Base-by-base conservation (phyloP, 345 rosid genomes). In the Dimocarpus longan region DNA sequence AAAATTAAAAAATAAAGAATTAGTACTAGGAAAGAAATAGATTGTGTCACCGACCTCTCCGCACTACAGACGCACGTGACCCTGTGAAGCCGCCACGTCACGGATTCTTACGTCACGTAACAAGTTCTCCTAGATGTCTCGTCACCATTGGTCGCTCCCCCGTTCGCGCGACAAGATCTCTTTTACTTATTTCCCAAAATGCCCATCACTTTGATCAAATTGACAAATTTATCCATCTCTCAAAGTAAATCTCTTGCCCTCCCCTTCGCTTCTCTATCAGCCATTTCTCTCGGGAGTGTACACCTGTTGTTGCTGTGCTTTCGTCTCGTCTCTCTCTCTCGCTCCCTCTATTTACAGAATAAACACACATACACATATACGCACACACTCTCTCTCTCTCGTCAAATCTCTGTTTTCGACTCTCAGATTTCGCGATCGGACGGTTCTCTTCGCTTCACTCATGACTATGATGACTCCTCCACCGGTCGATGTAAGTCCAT, bases 381-480 rank as follows among this genome's bases (percentile, higher is more conserved):
- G 3, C 19, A 52, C n/a, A 16, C 6, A 15, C 19, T 52, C 59
- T 15, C n/a, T 52, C 59, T 52, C 59, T 71, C 57, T 19, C 18
- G 5, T 21, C 39, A 71, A 71, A 71, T 56, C 64, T 22, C 32
- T 43, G 10, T 57, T 52, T 76, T 68, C 19, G 48, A 39, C 46
- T 75, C 43, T 44, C 57, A 7, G 67, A 76, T 84, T 87, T 80
- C 68, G 79, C 77, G 88, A 87, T 88, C 90, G 40, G 70, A 71
- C 92, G 79, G 56, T 76, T 77, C 71, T 24, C 62, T 73, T 76
- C 77, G 73, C 67, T 78, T 56, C 79, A 63, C 76, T 69, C 86
- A 92, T 94, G 98, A 92, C 97, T 86, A 60, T 91, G 94, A 85
- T 93, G 89, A 89, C 98, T 82, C 91, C 95, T 81, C 85, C 95